Base-by-base conservation (phyloP, 352 stramenopile species). In the Phytopythium ostracodes region DNA sequence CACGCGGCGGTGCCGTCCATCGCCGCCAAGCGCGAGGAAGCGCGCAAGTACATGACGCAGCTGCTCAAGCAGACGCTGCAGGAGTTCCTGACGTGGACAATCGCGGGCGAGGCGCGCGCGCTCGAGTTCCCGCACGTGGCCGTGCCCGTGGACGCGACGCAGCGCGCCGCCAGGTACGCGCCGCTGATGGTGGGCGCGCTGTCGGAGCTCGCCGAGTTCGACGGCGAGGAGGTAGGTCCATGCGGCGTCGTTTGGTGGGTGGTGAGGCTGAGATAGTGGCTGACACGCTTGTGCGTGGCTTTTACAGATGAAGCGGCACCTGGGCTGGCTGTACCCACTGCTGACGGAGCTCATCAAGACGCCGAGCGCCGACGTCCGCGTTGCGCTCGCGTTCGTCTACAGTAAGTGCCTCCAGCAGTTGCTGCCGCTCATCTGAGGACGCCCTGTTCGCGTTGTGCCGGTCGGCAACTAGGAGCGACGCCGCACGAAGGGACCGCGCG, bases 291-390 rank as follows among this genome's bases (percentile, higher is more conserved):
- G 20, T 24, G 22, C 43, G 18, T 27, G 25, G 43, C 20, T 15
- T 25, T 20, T 52, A 25, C 56, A 94, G 81, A 67, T 94, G 9
- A 68, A 84, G 51, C 74, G 72, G 12, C 78, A 95, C 60, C 66
- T 92, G 64, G 20, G 56, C n/a, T 96, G 87, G 87, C 58, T 96
- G 42, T 96, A 89, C 59, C 83, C 87, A 27, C 67, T 93, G 42
- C 67, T 96, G 20, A 93, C 77, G 18, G 76, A 86, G 43, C 70
- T 96, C 1, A 83, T 93, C 57, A 84, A 78, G 68, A 84, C 79
- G 14, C 69, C 72, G 27, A 91, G 80, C 60, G 71, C 70, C 38
- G 71, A 88, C 10, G 84, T 96, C 46, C 87, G 84, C 1, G 62
- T 62, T 17, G 83, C 87, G 33, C 72, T 96, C 7, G 66, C 72